These are phyloP conservation scores for Suillus subalutaceus DNA, from an alignment of 768 basidiomycete genomes.

Conservation along the genomic window DNA sequence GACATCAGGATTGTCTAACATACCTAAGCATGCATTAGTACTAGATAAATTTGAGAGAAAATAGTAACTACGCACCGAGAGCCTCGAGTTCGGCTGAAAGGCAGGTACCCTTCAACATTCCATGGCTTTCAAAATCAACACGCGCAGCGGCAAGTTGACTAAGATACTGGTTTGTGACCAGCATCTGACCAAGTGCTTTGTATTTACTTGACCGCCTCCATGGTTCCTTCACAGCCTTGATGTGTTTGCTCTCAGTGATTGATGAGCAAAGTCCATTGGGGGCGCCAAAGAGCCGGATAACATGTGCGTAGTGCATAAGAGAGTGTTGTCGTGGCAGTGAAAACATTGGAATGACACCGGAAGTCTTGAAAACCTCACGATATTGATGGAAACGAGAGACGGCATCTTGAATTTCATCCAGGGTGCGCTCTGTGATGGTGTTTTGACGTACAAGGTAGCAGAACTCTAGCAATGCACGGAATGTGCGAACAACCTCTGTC, in stretches of 20 bases:
- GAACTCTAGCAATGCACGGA: constrained; percentile 28
- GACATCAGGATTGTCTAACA: neutral
- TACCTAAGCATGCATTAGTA: neutral
- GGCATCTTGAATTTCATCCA: constrained; percentile 16
- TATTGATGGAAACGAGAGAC: constrained; percentile 22
- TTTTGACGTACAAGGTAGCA: constrained; percentile 25
- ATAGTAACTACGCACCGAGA: neutral
- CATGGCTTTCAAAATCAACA: constrained; percentile 2
- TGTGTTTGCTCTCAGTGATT: constrained; percentile 21
- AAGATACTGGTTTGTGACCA: constrained; percentile 29
- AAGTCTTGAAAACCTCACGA: constrained; percentile 17
- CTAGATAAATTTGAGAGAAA: neutral
- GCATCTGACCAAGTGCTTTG: constrained; percentile 18
- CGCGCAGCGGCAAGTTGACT: constrained; percentile 10
- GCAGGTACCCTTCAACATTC: constrained; percentile 22
- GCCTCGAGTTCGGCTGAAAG: neutral
- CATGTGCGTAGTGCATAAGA: constrained; percentile 23
- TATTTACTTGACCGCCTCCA: constrained; percentile 16
- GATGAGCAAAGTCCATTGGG: constrained; percentile 32
- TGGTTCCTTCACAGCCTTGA: constrained; percentile 32
- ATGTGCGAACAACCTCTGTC: neutral
- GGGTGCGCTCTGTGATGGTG: constrained; percentile 14
- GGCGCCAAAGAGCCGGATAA: constrained; percentile 28
- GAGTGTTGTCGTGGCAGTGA: constrained; percentile 24
- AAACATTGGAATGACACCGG: constrained; percentile 13